Evolutionary conservation across 495 filamentous ascomycete genomes (phyloP).

Genomic region (Daldinia caldariorum): DNA sequence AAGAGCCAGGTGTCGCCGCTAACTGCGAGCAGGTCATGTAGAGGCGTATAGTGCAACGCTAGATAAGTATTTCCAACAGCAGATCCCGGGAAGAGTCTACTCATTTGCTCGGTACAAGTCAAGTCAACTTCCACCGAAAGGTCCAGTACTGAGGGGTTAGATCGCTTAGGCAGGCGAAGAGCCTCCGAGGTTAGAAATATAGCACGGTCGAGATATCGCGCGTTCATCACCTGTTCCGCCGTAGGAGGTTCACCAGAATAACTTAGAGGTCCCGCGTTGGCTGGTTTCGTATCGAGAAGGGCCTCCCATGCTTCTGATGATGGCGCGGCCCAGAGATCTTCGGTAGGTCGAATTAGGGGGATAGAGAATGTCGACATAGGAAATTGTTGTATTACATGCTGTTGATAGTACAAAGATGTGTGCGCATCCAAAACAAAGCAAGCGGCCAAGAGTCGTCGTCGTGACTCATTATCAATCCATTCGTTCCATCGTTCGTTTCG

Average conservation of each 20-base stretch:
- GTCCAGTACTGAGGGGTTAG: constrained; percentile 46
- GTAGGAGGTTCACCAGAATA: constrained; percentile 47
- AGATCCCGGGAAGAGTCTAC: constrained; percentile 50
- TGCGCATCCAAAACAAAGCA: constrained; percentile 64
- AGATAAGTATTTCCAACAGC: constrained; percentile 58
- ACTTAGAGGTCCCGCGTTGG: constrained; percentile 38
- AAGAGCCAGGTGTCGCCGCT: constrained; percentile 61
- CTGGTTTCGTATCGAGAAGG: constrained; percentile 40
- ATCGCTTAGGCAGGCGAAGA: constrained; percentile 52
- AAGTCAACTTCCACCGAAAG: constrained; percentile 42
- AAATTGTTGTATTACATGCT: constrained; percentile 45
- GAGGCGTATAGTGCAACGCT: constrained; percentile 59
- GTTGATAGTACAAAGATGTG: constrained; percentile 60
- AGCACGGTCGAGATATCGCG: constrained; percentile 48
- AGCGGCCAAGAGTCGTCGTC: constrained; percentile 59
- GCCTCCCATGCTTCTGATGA: constrained; percentile 51
- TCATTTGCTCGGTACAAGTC: constrained; percentile 50
- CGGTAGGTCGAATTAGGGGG: constrained; percentile 51
- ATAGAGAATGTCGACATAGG: constrained; percentile 46
- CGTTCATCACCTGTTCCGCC: constrained; percentile 42
- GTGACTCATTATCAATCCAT: constrained; percentile 60
- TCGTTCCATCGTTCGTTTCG: constrained; percentile 53
- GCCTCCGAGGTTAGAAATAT: constrained; percentile 51
- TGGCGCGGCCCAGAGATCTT: constrained; percentile 54
- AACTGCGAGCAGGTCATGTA: constrained; percentile 59